Base-by-base conservation (phyloP, 768 basidiomycete genomes). In the Agaricus blazei region DNA sequence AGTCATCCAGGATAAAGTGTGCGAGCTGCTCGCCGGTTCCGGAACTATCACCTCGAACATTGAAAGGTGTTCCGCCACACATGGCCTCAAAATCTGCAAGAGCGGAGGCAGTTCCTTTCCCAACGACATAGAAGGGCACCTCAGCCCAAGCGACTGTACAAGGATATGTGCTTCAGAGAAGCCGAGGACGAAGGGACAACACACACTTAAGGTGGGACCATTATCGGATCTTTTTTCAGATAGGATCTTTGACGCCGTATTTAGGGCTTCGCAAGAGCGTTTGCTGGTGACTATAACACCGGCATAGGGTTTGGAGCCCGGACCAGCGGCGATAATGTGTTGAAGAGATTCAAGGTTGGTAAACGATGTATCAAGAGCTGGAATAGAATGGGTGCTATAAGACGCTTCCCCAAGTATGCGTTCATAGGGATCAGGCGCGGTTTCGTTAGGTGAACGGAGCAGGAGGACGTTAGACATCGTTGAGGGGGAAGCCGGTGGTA, bases 251-350 rank as follows among this genome's bases (percentile, higher is more conserved):
- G 79, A 68, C 29, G 77, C 84, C 4, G 63, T 64, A 38, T 67
- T 72, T 82, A 88, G 90, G 0, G 87, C 88, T 47, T 91, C 87
- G 58, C 84, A 84, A 0, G 87, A 82, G 27, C 93, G 74, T 29
- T 81, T 84, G 62, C 90, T 93, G 3, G 93, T 96, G 23, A 94
- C 63, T 46, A 94, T 77, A 5, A 92, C 85, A 4, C 87, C 92
- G 6, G 67, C 68, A 55, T 79, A 70, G 19, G 57, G 60, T 19
- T 65, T 58, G 9, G 41, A 24, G 1, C 24, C 50, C 1, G 80
- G 76, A 0, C 79, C 80, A 6, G 55, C 41, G 1, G 59, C 50
- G 15, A 89, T 66, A 48, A 78, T 67, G 14, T 68, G 59, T 28
- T 67, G 63, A 11, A 95, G 75, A 11, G 55, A 46, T 0, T 73